phyloP scores from a whole-genome alignment of 2,329 filamentous ascomycete species.

The Curvularia sp. region DNA sequence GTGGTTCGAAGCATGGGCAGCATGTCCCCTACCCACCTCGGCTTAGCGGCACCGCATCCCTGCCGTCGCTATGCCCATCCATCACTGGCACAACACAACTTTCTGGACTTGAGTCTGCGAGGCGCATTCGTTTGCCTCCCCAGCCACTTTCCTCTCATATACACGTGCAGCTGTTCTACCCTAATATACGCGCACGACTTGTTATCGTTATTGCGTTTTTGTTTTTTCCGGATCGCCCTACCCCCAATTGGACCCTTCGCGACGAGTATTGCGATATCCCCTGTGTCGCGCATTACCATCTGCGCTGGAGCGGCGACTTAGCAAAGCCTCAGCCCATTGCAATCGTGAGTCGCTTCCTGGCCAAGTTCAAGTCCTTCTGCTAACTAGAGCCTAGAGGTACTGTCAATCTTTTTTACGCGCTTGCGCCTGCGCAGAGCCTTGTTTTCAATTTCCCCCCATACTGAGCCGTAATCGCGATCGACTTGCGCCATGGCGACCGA shows the following conservation, averaged over 20 bases:
- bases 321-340: conserved; percentile 22
- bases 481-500: conserved; percentile 11
- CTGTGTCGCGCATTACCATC: conserved; percentile 9
- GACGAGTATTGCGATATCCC: conserved; percentile 5
- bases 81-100: conserved; percentile 26
- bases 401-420: conserved; percentile 6
- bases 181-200: not conserved
- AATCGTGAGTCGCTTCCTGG: conserved; percentile 21
- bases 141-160: conserved; percentile 5
- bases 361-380: conserved; percentile 14
- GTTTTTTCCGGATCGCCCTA: not conserved
- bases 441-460: not conserved
- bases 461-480: conserved; percentile 5
- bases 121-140: conserved; percentile 13
- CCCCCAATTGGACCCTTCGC: conserved; percentile 7
- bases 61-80: conserved; percentile 20
- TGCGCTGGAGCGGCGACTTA: conserved; percentile 15
- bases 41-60: conserved; percentile 27
- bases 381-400: conserved; percentile 20
- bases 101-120: conserved; percentile 15
- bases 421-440: conserved; percentile 1
- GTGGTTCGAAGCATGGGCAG: conserved; percentile 11
- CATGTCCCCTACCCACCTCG: conserved; percentile 6
- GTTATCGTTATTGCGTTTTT: not conserved
- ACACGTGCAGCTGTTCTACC: not conserved